A percentile compares a stretch with the other conserved stretches of the same genome.
These are phyloP conservation scores for Penicillium sp. DNA, from an alignment of 2,329 filamentous ascomycete species.

Conservation along the genomic window DNA sequence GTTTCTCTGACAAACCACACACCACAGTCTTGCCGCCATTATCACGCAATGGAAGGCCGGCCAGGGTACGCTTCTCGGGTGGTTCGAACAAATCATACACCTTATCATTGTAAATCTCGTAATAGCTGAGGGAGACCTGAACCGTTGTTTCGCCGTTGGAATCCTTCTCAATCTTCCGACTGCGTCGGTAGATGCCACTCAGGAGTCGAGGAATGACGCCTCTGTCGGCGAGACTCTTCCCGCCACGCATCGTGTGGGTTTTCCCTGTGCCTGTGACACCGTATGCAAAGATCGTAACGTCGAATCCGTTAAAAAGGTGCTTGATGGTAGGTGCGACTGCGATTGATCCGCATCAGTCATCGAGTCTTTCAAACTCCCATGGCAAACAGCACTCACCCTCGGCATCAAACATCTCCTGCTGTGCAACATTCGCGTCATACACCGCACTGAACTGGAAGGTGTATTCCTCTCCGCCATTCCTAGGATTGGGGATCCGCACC, in stretches of 20 bases:
- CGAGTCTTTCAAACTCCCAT: neutral
- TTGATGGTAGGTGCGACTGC: conserved; percentile 84
- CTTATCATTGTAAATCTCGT: conserved; percentile 96
- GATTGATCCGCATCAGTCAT: conserved; percentile 15
- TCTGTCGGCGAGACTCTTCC: conserved; percentile 76
- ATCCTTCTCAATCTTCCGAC: conserved; percentile 81
- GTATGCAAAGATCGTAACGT: conserved; percentile 88
- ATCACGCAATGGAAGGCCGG: conserved; percentile 76
- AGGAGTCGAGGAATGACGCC: conserved; percentile 83
- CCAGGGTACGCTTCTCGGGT: conserved; percentile 76
- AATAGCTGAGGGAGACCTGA: conserved; percentile 76
- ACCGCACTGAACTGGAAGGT: conserved; percentile 93
- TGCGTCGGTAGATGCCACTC: conserved; percentile 77
- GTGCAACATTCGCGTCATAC: conserved; percentile 72
- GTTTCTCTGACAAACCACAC: conserved; percentile 75
- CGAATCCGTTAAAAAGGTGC: conserved; percentile 77
- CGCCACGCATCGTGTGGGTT: conserved; percentile 93
- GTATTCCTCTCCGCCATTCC: conserved; percentile 85
- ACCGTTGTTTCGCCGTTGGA: conserved; percentile 65
- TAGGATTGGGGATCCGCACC: conserved; percentile 87
- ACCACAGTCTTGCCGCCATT: conserved; percentile 84
- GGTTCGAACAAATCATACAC: conserved; percentile 87
- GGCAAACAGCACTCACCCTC: conserved; percentile 61
- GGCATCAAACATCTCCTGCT: conserved; percentile 81
- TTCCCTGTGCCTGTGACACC: conserved; percentile 91